Base-by-base conservation (phyloP, 441 rosid species). In the Rhodomyrtus psidioides region DNA sequence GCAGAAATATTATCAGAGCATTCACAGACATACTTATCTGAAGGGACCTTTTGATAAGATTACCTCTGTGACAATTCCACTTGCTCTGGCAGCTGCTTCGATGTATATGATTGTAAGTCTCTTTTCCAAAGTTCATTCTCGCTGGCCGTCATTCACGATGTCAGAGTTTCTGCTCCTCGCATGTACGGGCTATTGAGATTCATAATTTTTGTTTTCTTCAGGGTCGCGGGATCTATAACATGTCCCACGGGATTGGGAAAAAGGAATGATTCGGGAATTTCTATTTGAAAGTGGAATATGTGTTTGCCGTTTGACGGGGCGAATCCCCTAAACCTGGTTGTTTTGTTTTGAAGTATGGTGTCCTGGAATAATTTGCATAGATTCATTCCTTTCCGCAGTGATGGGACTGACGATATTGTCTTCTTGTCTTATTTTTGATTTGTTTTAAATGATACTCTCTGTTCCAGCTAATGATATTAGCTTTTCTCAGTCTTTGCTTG, bases 171-270 rank as follows among this genome's bases (percentile, higher is more conserved):
- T 85, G 70, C 24, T 85, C 6, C 7, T 74, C 3, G 17, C 4
- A 12, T 56, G n/a, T 17, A 83, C 26, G 15, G 23, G 39, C 75
- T 27, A 30, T 83, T 51, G 34, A 58, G 54, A 34, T 55, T 82
- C 84, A 14, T 57, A 58, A 13, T 24, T 2, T 74, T 10, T 74
- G 88, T 59, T 46, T 83, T 83, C 82, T 85, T 82, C 93, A 97
- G 99, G 99, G 95, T 46, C 95, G 93, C 39, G 98, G 98, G 46
- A 91, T 96, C 92, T 97, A 97, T 89, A 95, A 95, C 88, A 91
- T 96, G 99, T 90, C 98, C 7, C 93, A 95, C 82, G 99, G 98
- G 84, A 95, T 95, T 84, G 96, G 98, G 81, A 97, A 96, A 93
- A 97, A 94, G 90, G 99, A 96, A 91, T 96, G 93, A 95, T 59